phyloP scores from a whole-genome alignment of 192 early-diverging fungal genomes.

The Linnemannia hyalina region DNA sequence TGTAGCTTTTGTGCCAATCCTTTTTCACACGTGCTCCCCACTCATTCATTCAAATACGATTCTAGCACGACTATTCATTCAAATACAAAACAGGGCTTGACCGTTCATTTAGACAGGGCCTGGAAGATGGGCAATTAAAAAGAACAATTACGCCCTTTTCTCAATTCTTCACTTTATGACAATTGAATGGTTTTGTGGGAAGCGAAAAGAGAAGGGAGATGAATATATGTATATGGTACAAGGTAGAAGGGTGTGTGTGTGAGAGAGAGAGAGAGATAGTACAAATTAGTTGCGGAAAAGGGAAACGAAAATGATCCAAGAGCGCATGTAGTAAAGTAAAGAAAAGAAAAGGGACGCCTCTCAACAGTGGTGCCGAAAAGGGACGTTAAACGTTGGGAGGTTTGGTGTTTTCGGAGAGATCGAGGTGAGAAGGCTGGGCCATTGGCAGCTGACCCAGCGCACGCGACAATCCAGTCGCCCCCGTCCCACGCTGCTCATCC shows the following conservation, averaged over 20 bases:
- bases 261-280: not conserved
- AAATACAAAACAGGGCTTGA: too few species aligned
- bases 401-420: conserved; percentile 21
- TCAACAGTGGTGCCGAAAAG: not conserved
- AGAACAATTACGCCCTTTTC: not conserved
- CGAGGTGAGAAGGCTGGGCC: conserved; percentile 35
- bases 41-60: not conserved
- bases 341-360: not conserved
- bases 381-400: not conserved
- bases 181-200: too few species aligned
- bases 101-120: too few species aligned
- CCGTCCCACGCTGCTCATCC: not conserved
- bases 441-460: conserved; percentile 11
- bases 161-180: not conserved
- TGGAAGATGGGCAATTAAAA: not conserved
- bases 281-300: not conserved
- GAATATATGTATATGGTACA: not conserved
- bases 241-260: not conserved
- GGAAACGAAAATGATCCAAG: not conserved
- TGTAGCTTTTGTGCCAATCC: not conserved
- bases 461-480: conserved; percentile 15
- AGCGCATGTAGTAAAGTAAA: not conserved
- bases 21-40: not conserved
- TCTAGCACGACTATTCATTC: too few species aligned
- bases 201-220: too few species aligned